A percentile compares a stretch with the other conserved stretches of the same genome.
These are phyloP conservation scores for Erysimum cheiri DNA, from an alignment of 441 rosid genomes.

Conservation along the genomic window DNA sequence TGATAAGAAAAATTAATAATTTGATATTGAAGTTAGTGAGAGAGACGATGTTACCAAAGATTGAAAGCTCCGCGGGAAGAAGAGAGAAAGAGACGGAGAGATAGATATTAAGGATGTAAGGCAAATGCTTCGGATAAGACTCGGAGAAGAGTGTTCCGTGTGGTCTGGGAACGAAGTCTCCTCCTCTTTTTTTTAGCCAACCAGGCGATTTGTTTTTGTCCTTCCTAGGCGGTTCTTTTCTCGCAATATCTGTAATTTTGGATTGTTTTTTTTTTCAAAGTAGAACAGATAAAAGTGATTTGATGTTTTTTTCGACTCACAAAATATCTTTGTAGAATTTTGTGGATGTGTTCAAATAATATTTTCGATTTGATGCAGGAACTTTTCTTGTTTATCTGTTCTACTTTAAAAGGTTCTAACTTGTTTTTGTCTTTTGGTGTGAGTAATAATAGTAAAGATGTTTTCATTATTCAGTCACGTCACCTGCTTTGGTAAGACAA, in stretches of 20 bases:
- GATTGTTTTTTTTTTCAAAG: no score
- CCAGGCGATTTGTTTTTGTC: no score
- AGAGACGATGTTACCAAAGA: slow-evolving; percentile 28
- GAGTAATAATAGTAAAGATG: background rate
- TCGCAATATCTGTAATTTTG: background rate
- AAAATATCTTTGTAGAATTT: no score
- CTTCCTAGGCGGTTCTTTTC: background rate
- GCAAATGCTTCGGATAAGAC: slow-evolving; percentile 41
- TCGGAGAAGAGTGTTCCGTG: slow-evolving; percentile 1
- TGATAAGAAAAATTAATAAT: background rate
- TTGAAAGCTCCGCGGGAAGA: slow-evolving; percentile 37
- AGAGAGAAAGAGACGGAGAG: slow-evolving; percentile 26
- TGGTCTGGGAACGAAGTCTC: slow-evolving; percentile 16
- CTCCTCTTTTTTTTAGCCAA: background rate
- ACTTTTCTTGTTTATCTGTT: no score
- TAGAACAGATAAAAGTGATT: no score
- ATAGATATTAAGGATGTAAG: slow-evolving; percentile 11
- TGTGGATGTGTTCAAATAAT: background rate
- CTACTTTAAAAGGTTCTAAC: no score
- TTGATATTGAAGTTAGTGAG: background rate
- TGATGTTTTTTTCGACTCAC: no score
- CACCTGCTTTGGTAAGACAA: background rate
- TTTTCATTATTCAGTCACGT: background rate
- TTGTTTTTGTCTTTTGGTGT: no score
- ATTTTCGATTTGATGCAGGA: no score